Conservation (phyloP, 495 filamentous ascomycete genomes). For the Astrothelium macrocarpum region DNA sequence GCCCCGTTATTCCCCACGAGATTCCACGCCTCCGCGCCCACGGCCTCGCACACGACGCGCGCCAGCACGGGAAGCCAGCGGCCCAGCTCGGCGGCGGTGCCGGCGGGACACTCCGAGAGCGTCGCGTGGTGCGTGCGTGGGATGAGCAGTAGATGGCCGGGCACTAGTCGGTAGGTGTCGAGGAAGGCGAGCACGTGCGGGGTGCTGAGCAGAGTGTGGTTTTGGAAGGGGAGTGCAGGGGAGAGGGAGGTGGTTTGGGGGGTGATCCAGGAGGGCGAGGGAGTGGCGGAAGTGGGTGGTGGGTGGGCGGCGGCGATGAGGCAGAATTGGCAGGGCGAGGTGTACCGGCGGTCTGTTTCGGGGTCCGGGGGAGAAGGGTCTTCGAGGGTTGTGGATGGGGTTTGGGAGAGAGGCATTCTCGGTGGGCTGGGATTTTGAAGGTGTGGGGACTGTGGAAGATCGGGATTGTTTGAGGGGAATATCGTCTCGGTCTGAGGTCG, state of each 20-base stretch:
- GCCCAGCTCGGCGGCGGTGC: conserved; percentile 44
- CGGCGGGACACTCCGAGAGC: conserved; percentile 55
- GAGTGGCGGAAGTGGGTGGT: conserved; percentile 15
- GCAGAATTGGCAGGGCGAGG: conserved; percentile 74
- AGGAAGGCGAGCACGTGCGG: conserved; percentile 69
- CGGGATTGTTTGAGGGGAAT: no score
- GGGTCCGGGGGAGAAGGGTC: no score
- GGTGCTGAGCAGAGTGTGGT: conserved; percentile 64
- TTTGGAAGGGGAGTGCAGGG: conserved; percentile 21
- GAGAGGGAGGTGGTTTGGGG: conserved; percentile 20
- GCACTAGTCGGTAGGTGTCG: conserved; percentile 76
- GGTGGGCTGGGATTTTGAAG: no score
- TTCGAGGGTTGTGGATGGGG: no score
- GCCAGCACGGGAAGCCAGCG: conserved; percentile 66
- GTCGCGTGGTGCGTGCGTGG: conserved; percentile 63
- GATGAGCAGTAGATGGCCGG: conserved; percentile 68
- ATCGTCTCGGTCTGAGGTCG: no score
- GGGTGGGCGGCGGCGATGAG: conserved; percentile 42
- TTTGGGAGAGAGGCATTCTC: no score
- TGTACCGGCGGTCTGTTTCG: no score
- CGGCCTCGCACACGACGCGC: conserved; percentile 53
- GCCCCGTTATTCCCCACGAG: conserved; percentile 91
- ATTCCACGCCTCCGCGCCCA: conserved; percentile 71
- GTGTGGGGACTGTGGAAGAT: no score
- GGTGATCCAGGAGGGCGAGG: conserved; percentile 17